Evolutionary conservation across 805 yeast genomes (phyloP).

Genomic region (Candida insectorum): DNA sequence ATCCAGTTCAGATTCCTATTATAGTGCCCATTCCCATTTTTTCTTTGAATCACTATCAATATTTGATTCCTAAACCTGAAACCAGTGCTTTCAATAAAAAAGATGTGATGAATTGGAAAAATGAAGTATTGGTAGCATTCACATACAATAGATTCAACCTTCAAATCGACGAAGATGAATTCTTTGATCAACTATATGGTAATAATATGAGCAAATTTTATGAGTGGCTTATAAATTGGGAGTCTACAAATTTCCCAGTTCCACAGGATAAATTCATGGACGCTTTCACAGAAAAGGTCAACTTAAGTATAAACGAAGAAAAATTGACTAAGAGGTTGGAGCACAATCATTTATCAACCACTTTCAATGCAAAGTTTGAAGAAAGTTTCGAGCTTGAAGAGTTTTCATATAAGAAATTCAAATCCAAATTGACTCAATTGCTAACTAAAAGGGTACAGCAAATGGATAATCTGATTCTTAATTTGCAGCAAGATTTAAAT

Average conservation of each 20-base stretch:
- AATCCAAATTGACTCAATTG: constrained; percentile 25
- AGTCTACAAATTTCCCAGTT: constrained; percentile 12
- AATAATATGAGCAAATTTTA: constrained; percentile 20
- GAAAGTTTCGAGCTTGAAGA: constrained; percentile 10
- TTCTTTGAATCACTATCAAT: constrained; percentile 11
- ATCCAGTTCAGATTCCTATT: constrained; percentile 25
- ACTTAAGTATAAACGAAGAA: constrained; percentile 19
- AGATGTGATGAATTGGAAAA: constrained; percentile 30
- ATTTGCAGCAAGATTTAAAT: constrained; percentile 18
- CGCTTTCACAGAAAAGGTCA: constrained; percentile 18
- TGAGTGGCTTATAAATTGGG: constrained; percentile 27
- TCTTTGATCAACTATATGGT: constrained; percentile 26
- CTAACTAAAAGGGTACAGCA: constrained; percentile 20
- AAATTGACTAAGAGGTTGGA: constrained; percentile 20
- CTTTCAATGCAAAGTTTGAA: constrained; percentile 4
- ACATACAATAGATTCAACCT: constrained; percentile 24
- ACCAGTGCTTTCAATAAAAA: constrained; percentile 13
- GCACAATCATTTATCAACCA: constrained; percentile 11
- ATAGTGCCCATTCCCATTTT: constrained; percentile 32
- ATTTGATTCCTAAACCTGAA: constrained; percentile 15
- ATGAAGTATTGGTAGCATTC: constrained; percentile 24
- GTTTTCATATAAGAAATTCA: constrained; percentile 25
- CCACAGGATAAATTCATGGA: constrained; percentile 14
- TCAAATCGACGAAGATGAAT: constrained; percentile 11
- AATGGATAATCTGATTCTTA: constrained; percentile 14